phyloP scores from a whole-genome alignment of 176 grass and related monocot genomes.

The Oryza coarctata region DNA sequence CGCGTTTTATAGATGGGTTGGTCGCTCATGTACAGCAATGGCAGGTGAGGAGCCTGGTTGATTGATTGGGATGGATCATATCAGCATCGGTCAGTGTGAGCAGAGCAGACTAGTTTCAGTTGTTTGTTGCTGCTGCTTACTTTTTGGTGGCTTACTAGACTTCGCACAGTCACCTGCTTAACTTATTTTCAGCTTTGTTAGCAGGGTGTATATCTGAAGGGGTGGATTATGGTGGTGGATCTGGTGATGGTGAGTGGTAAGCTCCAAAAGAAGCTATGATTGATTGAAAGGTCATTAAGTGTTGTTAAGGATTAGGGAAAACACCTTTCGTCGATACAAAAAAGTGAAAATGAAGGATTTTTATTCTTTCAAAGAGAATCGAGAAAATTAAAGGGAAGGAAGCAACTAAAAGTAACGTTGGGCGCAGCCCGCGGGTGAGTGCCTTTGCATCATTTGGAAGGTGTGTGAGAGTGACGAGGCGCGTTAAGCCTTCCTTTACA shows the following conservation, averaged over 20 bases:
- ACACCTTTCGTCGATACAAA: slow-evolving; percentile 13
- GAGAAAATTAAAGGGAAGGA: neutral
- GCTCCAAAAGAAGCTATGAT: slow-evolving; percentile 34
- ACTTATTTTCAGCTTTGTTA: neutral
- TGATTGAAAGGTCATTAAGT: neutral
- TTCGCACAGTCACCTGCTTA: neutral
- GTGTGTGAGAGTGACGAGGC: neutral
- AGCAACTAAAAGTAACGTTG: neutral
- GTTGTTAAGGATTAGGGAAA: neutral
- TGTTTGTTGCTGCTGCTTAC: neutral
- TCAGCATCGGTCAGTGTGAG: slow-evolving; percentile 37
- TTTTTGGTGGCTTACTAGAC: neutral
- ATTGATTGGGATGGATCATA: neutral
- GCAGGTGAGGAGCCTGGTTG: neutral
- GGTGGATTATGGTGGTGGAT: slow-evolving; percentile 13
- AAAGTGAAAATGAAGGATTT: neutral
- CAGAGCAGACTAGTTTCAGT: neutral
- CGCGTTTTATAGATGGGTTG: slow-evolving; percentile 18
- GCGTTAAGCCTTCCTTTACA: neutral
- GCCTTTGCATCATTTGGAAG: neutral
- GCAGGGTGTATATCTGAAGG: neutral
- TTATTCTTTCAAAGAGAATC: neutral
- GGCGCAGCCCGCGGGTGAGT: neutral
- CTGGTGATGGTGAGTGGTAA: neutral
- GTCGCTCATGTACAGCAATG: neutral